Percentiles rank a stretch among this genome's conserved stretches.
Conservation (phyloP, 1,284 basidiomycete species). For the Caloboletus firmus region DNA sequence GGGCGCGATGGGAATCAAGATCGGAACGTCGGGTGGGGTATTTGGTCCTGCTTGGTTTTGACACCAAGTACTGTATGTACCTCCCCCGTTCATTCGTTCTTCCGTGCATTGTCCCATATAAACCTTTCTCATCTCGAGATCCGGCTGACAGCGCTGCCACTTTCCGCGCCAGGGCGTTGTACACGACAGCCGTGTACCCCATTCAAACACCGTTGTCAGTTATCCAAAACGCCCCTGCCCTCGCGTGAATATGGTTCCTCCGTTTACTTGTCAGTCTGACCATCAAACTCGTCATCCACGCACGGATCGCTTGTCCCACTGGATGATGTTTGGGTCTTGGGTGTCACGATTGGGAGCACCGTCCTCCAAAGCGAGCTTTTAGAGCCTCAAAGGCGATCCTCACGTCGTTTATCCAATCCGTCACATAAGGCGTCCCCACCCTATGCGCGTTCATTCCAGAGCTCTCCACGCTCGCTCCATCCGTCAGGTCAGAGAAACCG, state of each 20-base stretch:
- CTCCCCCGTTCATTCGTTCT: too few species aligned
- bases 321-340: too few species aligned
- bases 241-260: constrained; percentile 30
- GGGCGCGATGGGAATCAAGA: too few species aligned
- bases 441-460: constrained; percentile 21
- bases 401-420: not conserved
- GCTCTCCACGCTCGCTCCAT: constrained; percentile 6
- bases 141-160: not conserved
- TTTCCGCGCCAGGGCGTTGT: constrained; percentile 5
- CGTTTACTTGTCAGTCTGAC: constrained; percentile 28
- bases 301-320: too few species aligned
- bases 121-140: not conserved
- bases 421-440: not conserved
- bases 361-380: constrained; percentile 25
- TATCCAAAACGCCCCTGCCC: constrained; percentile 7
- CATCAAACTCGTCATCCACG: too few species aligned
- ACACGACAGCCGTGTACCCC: constrained; percentile 27
- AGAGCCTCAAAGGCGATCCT: constrained; percentile 7
- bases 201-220: constrained; percentile 32
- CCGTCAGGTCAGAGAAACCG: not conserved
- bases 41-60: too few species aligned
- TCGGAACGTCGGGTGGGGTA: too few species aligned
- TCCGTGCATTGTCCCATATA: too few species aligned
- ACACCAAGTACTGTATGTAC: too few species aligned
- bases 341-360: constrained; percentile 5